Percentiles rank a stretch among this genome's conserved stretches.
phyloP scores from a whole-genome alignment of 2,329 filamentous ascomycete genomes.

The Lachnellula suecica region DNA sequence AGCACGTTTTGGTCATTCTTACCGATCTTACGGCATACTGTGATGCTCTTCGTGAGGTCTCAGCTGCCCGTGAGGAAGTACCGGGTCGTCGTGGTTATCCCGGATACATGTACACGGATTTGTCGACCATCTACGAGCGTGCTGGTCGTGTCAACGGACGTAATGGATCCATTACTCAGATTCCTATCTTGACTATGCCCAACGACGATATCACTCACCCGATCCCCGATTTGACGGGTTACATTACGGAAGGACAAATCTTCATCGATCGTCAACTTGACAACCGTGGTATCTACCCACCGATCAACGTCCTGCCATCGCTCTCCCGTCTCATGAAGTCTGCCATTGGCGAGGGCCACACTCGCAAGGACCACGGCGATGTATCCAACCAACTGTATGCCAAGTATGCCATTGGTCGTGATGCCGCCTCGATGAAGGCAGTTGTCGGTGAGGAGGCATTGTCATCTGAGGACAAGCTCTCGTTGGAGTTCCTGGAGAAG shows the following conservation, averaged over 20 bases:
- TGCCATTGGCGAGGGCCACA: conserved; percentile 96
- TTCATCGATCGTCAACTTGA: conserved; percentile 90
- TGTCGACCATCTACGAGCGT: conserved; percentile 99
- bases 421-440: conserved; percentile 98
- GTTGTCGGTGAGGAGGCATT: conserved; percentile 98
- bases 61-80: conserved; percentile 96
- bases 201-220: conserved; percentile 99
- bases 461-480: conserved; percentile 94
- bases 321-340: conserved; percentile 99
- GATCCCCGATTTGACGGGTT: conserved; percentile 97
- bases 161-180: conserved; percentile 98
- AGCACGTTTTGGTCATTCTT: conserved; percentile 98
- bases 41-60: conserved; percentile 97
- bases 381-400: conserved; percentile 99
- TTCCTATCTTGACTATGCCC: conserved; percentile 98
- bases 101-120: conserved; percentile 99
- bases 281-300: conserved; percentile 98
- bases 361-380: conserved; percentile 93
- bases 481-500: conserved; percentile 96
- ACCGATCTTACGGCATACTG: conserved; percentile 98
- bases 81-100: conserved; percentile 98
- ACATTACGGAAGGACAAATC: conserved; percentile 99
- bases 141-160: conserved; percentile 95
- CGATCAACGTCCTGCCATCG: conserved; percentile 97
- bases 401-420: conserved; percentile 98